phyloP scores from a whole-genome alignment of 2,329 filamentous ascomycete genomes.

The Colletotrichum sp. region DNA sequence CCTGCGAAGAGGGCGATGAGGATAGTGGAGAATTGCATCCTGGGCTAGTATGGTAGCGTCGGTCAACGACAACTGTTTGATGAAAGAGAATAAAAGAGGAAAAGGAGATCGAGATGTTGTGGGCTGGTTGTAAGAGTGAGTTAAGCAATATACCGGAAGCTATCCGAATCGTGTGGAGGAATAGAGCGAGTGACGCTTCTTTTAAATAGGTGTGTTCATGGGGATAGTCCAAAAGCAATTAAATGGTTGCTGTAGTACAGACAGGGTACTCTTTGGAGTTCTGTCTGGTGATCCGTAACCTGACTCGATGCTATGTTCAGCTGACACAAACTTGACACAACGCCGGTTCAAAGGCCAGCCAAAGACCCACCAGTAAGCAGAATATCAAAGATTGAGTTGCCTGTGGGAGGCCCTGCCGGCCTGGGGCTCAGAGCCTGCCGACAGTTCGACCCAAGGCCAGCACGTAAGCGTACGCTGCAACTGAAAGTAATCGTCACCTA shows the following conservation, averaged over 20 bases:
- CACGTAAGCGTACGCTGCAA: not conserved
- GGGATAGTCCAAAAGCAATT: not conserved
- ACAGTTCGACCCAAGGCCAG: not conserved
- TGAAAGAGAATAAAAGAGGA: not conserved
- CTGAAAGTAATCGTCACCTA: not conserved
- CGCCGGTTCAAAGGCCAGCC: not conserved
- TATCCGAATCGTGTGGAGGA: not conserved
- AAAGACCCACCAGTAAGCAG: not conserved
- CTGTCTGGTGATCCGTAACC: not conserved
- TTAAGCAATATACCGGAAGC: not conserved
- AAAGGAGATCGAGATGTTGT: not conserved
- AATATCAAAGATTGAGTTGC: not conserved
- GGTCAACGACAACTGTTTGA: not conserved
- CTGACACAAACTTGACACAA: not conserved
- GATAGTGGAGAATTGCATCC: not conserved
- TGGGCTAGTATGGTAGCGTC: not conserved
- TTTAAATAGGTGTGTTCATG: not conserved
- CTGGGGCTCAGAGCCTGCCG: not conserved
- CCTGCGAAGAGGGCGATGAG: not conserved
- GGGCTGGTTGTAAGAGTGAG: not conserved
- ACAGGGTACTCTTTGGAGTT: not conserved
- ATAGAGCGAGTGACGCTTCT: not conserved
- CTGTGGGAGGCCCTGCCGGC: not conserved
- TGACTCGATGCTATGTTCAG: not conserved
- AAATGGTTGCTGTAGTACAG: not conserved